Base-by-base conservation (phyloP, 371 early-diverging fungal species). In the Thermomucor indicae-seudaticae region DNA sequence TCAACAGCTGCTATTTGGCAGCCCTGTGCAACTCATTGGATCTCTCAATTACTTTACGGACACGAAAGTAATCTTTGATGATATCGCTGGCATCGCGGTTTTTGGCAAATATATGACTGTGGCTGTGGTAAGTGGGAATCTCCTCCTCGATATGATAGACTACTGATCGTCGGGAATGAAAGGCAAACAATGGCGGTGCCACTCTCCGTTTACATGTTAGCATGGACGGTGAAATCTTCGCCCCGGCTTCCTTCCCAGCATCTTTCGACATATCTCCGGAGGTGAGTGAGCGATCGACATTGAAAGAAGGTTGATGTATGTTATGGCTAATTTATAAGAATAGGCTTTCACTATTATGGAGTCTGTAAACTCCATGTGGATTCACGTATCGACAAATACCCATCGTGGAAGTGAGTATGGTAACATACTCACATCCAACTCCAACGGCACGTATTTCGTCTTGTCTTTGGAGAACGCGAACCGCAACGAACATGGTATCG, bases 51-150 rank as follows among this genome's bases (percentile, higher is more conserved):
- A 70, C 37, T 88, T 85, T 59, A 64, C 62, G 28, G 57, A 67
- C n/a, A 62, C 63, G 41, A 59, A 67, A 4, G 65, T 72, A 1
- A 35, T 90, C 32, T 78, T 89, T 51, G 70, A 84, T 1, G 70
- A 75, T 48, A 80, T 88, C 25, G 78, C 83, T 3, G 93, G 91
- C 30, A 88, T 81, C 44, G 88, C 90, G 3, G 75, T 89, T 5
- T 83, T 86, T 56, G 86, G 89, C 16, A 82, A 88, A 39, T 96
- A 80, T 63, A 78, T 97, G 78, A 78, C 95, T 29, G 86, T 89
- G 5, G 90, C 95, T 10, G 82, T 70, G 40, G 62, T 78, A 60
- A 69, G 67, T 64, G 40, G 44, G n/a, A 47, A 2, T 44, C 20
- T 57, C 20, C 34, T 27, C 16, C 7, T 29, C 28, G 28, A 25